Evolutionary conservation across 2,329 filamentous ascomycete genomes (phyloP).

Genomic region (Chrysoporthe cubensis): DNA sequence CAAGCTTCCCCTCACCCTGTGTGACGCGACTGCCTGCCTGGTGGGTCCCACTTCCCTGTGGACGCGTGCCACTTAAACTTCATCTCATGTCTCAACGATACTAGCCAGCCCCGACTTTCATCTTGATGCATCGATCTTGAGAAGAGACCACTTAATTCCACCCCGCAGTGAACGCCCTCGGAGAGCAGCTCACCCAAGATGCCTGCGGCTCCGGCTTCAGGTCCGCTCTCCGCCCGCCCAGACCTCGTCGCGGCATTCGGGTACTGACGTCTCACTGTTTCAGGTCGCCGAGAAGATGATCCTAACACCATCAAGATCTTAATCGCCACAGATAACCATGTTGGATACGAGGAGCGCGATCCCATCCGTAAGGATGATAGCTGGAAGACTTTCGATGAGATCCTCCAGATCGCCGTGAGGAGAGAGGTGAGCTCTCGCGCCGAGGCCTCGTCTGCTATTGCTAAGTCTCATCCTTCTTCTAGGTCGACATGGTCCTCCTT

Average conservation of each 20-base stretch:
- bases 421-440: slow-evolving; percentile 63
- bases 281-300: slow-evolving; percentile 59
- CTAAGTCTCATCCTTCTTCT: neutral
- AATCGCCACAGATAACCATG: slow-evolving; percentile 95
- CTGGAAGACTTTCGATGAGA: slow-evolving; percentile 94
- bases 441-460: slow-evolving; percentile 17
- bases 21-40: slow-evolving; percentile 17
- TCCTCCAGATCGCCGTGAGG: slow-evolving; percentile 84
- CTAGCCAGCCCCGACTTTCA: neutral
- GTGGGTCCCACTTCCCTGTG: neutral
- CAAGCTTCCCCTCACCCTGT: neutral
- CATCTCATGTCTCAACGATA: neutral
- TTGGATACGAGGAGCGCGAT: slow-evolving; percentile 93
- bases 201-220: slow-evolving; percentile 31
- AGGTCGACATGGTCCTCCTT: slow-evolving; percentile 94
- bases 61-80: slow-evolving; percentile 18
- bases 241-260: neutral
- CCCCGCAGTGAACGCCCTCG: neutral
- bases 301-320: slow-evolving; percentile 96
- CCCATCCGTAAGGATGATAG: slow-evolving; percentile 94
- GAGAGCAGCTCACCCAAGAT: slow-evolving; percentile 28
- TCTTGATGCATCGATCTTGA: neutral
- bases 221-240: slow-evolving; percentile 28
- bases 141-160: neutral
- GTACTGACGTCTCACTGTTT: neutral